These are phyloP conservation scores for Scedosporium boydii DNA, from an alignment of 2,329 filamentous ascomycete species.

Conservation along the genomic window DNA sequence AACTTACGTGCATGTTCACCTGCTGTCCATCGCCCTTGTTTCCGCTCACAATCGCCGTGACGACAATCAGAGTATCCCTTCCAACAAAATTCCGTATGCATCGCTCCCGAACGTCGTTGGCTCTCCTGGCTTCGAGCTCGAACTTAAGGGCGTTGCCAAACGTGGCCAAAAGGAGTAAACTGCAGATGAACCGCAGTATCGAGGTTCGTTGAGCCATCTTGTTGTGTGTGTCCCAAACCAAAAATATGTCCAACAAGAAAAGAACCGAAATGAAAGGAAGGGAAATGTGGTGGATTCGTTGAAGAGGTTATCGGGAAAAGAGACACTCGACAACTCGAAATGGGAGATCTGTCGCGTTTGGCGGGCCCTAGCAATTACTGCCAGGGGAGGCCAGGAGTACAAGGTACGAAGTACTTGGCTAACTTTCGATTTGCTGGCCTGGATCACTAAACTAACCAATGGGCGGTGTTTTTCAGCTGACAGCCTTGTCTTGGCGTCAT, in stretches of 20 bases:
- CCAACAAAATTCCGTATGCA: constrained; percentile 95
- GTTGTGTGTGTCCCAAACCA: not conserved
- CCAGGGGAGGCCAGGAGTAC: not conserved
- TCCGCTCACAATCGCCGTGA: constrained; percentile 84
- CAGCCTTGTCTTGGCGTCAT: constrained; percentile 3
- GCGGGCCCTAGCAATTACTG: not conserved
- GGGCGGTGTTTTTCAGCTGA: not conserved
- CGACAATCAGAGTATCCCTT: constrained; percentile 87
- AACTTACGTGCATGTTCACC: constrained; percentile 82
- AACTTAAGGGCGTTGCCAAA: constrained; percentile 73
- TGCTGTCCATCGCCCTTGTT: constrained; percentile 81
- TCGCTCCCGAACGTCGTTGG: constrained; percentile 59
- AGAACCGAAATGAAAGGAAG: not conserved
- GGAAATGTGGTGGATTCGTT: not conserved
- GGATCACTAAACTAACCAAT: not conserved
- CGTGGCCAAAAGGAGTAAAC: constrained; percentile 45
- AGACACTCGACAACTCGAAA: not conserved
- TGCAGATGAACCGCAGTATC: constrained; percentile 49
- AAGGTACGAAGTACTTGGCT: not conserved
- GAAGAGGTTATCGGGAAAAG: not conserved
- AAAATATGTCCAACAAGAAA: not conserved
- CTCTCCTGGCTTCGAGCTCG: constrained; percentile 65
- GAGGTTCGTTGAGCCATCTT: constrained; percentile 40
- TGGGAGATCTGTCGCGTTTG: constrained; percentile 8
- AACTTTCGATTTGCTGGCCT: constrained; percentile 2